phyloP scores from a whole-genome alignment of 345 rosid species.

The Moricandia arvensis region DNA sequence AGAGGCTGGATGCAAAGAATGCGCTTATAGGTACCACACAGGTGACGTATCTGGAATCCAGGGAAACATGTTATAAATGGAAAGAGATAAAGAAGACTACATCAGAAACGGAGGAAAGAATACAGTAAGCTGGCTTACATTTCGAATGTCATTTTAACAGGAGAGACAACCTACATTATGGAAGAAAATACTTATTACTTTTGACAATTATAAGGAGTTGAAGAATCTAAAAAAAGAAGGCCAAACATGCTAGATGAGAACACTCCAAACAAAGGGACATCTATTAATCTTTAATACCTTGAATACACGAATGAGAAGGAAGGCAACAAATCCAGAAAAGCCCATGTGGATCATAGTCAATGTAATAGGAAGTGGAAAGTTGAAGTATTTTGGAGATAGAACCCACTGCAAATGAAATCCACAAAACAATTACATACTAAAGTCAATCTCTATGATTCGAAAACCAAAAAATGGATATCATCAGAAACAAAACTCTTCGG shows the following conservation, averaged over 20 bases:
- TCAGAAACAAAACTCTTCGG: no score
- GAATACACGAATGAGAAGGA: constrained; percentile 84
- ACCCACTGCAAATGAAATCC: constrained; percentile 74
- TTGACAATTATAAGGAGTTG: not conserved
- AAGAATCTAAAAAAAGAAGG: not conserved
- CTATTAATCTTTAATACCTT: no score
- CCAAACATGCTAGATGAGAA: not conserved
- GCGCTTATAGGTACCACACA: constrained; percentile 92
- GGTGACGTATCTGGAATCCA: constrained; percentile 68
- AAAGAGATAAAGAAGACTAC: not conserved
- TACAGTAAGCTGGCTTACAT: constrained; percentile 50
- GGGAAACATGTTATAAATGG: constrained; percentile 21
- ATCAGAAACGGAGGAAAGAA: not conserved
- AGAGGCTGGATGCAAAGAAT: constrained; percentile 95
- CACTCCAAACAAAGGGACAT: not conserved
- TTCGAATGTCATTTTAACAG: constrained; percentile 92
- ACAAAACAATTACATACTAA: not conserved
- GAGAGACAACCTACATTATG: constrained; percentile 75
- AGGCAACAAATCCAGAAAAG: constrained; percentile 74
- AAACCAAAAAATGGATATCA: not conserved
- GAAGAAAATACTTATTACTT: constrained; percentile 14
- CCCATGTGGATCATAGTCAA: constrained; percentile 97
- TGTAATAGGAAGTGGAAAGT: constrained; percentile 85
- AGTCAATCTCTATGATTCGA: not conserved
- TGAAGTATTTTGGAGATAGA: constrained; percentile 84